phyloP scores from a whole-genome alignment of 805 yeast species.

The Debaryomyces tyrocola region DNA sequence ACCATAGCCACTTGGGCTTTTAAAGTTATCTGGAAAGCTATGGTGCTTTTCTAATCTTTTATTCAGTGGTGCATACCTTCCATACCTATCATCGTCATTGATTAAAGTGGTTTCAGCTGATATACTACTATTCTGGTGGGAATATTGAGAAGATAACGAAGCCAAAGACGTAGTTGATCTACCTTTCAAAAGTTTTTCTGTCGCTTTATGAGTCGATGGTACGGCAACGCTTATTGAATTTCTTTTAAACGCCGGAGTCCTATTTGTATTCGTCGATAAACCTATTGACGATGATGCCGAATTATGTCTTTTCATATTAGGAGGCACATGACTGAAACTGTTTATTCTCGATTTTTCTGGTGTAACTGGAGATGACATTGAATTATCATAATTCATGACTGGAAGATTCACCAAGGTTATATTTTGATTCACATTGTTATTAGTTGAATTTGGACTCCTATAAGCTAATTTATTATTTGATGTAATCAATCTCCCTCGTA shows the following conservation, averaged over 20 bases:
- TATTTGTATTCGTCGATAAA: neutral
- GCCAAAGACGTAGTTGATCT: constrained; percentile 22
- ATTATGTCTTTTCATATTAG: constrained; percentile 27
- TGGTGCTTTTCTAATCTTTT: neutral
- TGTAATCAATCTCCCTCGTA: constrained; percentile 61
- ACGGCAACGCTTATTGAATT: constrained; percentile 13
- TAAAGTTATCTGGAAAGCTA: neutral
- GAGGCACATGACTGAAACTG: constrained; percentile 6
- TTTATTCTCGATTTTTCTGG: constrained; percentile 9
- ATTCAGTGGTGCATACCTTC: neutral
- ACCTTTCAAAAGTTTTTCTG: constrained; percentile 12
- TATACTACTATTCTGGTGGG: neutral
- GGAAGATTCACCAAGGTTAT: constrained; percentile 23
- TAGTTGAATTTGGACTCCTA: neutral
- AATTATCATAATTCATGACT: constrained; percentile 10
- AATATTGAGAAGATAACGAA: constrained; percentile 2
- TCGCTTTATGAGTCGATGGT: constrained; percentile 2
- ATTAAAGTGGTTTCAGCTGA: constrained; percentile 9
- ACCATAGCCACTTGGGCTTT: constrained; percentile 1
- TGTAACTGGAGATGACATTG: constrained; percentile 9
- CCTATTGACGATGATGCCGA: constrained; percentile 11
- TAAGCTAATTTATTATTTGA: constrained; percentile 9
- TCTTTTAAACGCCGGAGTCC: constrained; percentile 10
- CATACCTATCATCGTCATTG: constrained; percentile 11
- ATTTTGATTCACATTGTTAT: neutral